Evolutionary conservation across 2,329 filamentous ascomycete species (phyloP), one percentile per base, ranked within the genome.

Genomic region (Hypoxylon sp.): DNA sequence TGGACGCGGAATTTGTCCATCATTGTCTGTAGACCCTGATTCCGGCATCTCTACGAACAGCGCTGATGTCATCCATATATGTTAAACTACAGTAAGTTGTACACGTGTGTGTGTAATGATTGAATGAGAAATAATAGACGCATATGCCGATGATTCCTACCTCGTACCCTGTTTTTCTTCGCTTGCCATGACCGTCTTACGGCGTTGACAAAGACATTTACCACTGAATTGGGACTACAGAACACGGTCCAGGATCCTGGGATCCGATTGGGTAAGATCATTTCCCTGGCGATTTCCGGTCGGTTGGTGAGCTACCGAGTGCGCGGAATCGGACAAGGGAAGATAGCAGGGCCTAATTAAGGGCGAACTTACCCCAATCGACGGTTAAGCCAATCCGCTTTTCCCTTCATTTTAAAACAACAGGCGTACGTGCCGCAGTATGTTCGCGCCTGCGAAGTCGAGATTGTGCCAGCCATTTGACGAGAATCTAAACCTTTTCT

Each of bases 51-150:
- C 53, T 19, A 51, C 16, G 37, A 27, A 30, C 32, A 37, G 45
- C 39, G 51, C 61, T 65, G 58, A 68, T 65, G 65, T 68, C 65
- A 65, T 68, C 25, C 37, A 50, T 43, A n/a, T 41, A 14, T 34
- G 27, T n/a, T 25, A 9, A 30, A 23, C 12, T 45, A 37, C 21
- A 14, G 19, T 16, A 39, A 30, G 37, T 39, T 34, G 30, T 39
- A 61, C 61, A 61, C 56, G 53, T 64, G 57, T 58, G 30, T 46
- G 43, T 63, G 27, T 46, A 56, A 61, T 51, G 51, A 55, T 45
- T 56, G 29, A 55, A 43, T 63, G 27, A 53, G 37, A 30, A 63
- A 56, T 50, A 67, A 56, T 30, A 45, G 9, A 59, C 21, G 30
- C 37, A 65, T 61, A 48, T 23, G 52, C 61, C 53, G 64, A 58